phyloP scores from a whole-genome alignment of 345 rosid genomes.

The Rhodamnia argentea region DNA sequence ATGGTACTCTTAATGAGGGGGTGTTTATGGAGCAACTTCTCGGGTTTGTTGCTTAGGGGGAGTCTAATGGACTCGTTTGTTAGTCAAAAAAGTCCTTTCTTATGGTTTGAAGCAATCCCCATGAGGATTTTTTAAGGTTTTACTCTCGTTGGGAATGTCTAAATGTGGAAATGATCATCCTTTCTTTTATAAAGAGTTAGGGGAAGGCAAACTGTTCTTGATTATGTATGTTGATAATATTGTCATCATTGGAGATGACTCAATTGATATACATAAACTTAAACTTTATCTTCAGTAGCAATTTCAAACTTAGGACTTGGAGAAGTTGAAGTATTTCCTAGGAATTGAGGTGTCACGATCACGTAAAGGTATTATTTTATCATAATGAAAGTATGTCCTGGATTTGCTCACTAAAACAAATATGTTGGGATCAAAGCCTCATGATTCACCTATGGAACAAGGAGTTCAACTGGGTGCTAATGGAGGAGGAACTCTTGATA shows the following conservation, averaged over 20 bases:
- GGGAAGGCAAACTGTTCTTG: neutral
- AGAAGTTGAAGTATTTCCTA: neutral
- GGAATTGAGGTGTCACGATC: neutral
- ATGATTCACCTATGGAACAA: neutral
- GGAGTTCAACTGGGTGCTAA: neutral
- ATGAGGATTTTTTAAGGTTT: neutral
- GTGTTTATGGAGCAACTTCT: neutral
- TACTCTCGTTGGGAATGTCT: neutral
- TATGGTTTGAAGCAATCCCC: neutral
- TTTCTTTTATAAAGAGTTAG: neutral
- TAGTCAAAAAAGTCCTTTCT: neutral
- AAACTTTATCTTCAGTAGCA: neutral
- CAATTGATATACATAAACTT: neutral
- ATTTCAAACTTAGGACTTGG: neutral
- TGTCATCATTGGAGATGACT: neutral
- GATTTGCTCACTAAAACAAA: rapidly evolving
- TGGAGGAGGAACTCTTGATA: neutral
- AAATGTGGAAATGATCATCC: neutral
- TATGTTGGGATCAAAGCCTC: neutral
- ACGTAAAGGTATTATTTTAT: neutral
- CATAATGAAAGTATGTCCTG: neutral
- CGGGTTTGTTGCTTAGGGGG: neutral
- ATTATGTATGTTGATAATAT: neutral
- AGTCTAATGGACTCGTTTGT: neutral
- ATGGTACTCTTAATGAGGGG: neutral